Evolutionary conservation across 108 stramenopile genomes (phyloP).

Genomic region (Hondaea fermentalgiana): DNA sequence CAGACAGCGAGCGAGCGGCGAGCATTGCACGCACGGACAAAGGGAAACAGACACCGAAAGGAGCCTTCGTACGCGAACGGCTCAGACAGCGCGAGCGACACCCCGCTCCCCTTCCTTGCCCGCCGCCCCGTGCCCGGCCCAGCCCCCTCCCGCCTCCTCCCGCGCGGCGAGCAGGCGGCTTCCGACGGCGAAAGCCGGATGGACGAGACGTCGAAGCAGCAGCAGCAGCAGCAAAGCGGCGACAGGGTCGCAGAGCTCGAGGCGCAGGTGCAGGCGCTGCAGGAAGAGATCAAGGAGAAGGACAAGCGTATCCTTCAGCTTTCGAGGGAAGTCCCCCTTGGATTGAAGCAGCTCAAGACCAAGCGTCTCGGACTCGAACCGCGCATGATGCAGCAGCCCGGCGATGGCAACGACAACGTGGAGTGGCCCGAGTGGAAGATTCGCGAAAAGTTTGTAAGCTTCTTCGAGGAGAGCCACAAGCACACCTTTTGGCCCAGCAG

Average conservation of each 20-base stretch:
- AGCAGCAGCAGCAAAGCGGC: not conserved
- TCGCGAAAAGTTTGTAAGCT: slow-evolving; percentile 86
- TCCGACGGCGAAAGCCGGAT: too few relatives aligned
- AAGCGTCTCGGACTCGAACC: not conserved
- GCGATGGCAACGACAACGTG: not conserved
- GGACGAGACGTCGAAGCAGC: too few relatives aligned
- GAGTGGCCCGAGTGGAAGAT: slow-evolving; percentile 89
- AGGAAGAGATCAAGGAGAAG: not conserved
- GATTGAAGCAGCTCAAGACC: not conserved
- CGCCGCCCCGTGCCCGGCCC: too few relatives aligned
- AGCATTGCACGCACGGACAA: too few relatives aligned
- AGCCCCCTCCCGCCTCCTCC: too few relatives aligned
- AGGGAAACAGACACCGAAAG: too few relatives aligned
- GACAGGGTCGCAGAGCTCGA: not conserved
- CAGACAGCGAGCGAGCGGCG: too few relatives aligned
- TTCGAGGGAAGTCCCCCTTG: not conserved
- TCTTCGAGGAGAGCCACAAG: slow-evolving; percentile 68
- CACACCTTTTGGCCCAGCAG: slow-evolving; percentile 75
- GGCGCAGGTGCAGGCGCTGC: not conserved
- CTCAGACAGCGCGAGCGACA: too few relatives aligned
- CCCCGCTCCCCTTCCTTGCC: too few relatives aligned
- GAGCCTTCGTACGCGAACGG: too few relatives aligned
- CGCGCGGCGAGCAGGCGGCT: too few relatives aligned
- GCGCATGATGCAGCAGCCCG: not conserved
- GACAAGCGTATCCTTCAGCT: not conserved